These are phyloP conservation scores for Raffaelea deltoideospora DNA, from an alignment of 2,329 filamentous ascomycete species.

Conservation along the genomic window DNA sequence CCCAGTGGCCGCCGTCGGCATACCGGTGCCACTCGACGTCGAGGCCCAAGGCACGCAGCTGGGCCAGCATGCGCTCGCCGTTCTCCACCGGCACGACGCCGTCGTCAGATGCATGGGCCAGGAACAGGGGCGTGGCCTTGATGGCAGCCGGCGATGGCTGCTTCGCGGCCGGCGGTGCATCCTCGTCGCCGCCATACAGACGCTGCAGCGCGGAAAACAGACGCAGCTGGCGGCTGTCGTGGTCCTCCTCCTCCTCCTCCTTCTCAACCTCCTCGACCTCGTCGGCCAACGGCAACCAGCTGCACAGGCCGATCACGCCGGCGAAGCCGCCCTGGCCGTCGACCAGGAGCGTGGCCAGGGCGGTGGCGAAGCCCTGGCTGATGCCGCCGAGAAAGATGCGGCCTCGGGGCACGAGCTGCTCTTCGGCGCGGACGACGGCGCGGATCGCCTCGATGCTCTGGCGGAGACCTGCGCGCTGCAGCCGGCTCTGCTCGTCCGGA, in stretches of 20 bases:
- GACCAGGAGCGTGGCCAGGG: neutral
- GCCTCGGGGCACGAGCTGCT: neutral
- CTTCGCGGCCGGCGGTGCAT: too few species aligned
- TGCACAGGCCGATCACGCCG: conserved; percentile 2
- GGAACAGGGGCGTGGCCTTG: neutral
- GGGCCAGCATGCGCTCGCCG: neutral
- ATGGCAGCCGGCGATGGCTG: neutral
- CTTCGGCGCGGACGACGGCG: neutral
- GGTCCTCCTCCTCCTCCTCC: neutral
- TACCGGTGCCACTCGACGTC: neutral
- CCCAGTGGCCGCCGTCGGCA: conserved; percentile 1
- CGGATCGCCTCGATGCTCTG: neutral
- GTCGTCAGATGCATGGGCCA: neutral
- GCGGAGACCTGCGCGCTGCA: neutral
- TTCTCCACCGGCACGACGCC: neutral
- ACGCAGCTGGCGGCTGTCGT: neutral
- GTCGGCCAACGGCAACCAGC: conserved; percentile 3
- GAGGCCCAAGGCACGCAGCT: neutral
- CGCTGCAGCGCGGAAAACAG: neutral
- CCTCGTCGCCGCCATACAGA: neutral
- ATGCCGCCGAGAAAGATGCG: conserved; percentile 1
- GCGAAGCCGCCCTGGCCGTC: conserved; percentile 3
- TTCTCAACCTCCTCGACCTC: too few species aligned
- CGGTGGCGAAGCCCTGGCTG: conserved; percentile 3
- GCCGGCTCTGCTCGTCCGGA: neutral